Percentiles rank a stretch among this genome's conserved stretches.
Evolutionary conservation across 108 stramenopile genomes (phyloP).

Genomic region (Epithemia pelagica): DNA sequence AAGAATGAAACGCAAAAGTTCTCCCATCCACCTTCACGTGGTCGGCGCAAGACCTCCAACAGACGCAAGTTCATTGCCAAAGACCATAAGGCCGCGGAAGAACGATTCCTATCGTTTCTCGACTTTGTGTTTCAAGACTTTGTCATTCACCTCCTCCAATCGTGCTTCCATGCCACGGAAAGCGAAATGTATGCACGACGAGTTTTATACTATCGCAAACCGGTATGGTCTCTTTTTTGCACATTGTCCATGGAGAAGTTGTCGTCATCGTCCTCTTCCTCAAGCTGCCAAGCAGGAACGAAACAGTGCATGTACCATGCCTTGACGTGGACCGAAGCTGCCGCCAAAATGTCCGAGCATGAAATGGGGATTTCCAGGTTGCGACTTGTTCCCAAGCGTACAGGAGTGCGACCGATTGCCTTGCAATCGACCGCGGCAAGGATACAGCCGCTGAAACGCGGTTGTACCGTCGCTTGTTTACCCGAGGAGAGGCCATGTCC

Average conservation of each 20-base stretch:
- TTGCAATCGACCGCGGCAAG: slow-evolving; percentile 10
- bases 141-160: slow-evolving; percentile 64
- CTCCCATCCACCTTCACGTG: no score
- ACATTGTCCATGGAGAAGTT: slow-evolving; percentile 49
- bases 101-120: slow-evolving; percentile 38
- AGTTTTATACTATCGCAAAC: slow-evolving; percentile 72
- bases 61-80: slow-evolving; percentile 12
- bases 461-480: background rate
- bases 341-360: slow-evolving; percentile 26
- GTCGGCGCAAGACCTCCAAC: no score
- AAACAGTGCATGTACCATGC: slow-evolving; percentile 33
- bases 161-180: slow-evolving; percentile 78
- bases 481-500: background rate
- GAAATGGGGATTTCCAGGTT: slow-evolving; percentile 59
- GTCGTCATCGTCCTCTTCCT: background rate
- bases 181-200: slow-evolving; percentile 55
- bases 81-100: slow-evolving; percentile 44
- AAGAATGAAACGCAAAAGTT: background rate
- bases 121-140: slow-evolving; percentile 65
- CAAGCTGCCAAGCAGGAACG: background rate
- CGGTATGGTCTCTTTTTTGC: slow-evolving; percentile 73
- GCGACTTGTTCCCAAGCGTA: slow-evolving; percentile 67
- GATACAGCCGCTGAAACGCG: background rate
- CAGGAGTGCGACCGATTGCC: slow-evolving; percentile 77
- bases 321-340: slow-evolving; percentile 22